Percentiles rank a stretch among this genome's conserved stretches.
Evolutionary conservation across 2,329 filamentous ascomycete genomes (phyloP).

Genomic region (Diplodia sapinea): DNA sequence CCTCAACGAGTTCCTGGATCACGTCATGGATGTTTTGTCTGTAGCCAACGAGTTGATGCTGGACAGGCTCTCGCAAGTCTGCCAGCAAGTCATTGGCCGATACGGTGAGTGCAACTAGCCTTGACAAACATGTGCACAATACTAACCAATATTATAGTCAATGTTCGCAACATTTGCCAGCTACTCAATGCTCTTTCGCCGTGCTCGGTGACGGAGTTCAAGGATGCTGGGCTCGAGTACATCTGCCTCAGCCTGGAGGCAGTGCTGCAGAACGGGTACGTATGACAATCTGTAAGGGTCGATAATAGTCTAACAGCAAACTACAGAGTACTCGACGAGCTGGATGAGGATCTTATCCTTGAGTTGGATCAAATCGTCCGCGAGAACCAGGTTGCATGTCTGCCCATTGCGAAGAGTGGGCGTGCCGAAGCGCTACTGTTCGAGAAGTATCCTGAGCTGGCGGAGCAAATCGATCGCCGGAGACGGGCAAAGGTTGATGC

Average conservation of each 20-base stretch:
- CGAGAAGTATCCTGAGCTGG: constrained; percentile 68
- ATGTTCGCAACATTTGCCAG: constrained; percentile 81
- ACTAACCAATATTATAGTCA: constrained; percentile 57
- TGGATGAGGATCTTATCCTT: constrained; percentile 80
- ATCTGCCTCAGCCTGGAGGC: constrained; percentile 89
- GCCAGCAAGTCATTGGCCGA: constrained; percentile 80
- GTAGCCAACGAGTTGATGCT: constrained; percentile 96
- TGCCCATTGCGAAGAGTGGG: constrained; percentile 78
- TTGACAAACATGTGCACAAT: constrained; percentile 38
- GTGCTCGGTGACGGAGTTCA: constrained; percentile 83
- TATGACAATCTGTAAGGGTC: not conserved
- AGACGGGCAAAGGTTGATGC: constrained; percentile 73
- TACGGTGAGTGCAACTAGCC: constrained; percentile 62
- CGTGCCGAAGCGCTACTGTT: constrained; percentile 70
- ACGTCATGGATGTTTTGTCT: constrained; percentile 88
- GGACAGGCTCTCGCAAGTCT: constrained; percentile 85
- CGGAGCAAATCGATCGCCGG: constrained; percentile 71
- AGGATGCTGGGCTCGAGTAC: constrained; percentile 86
- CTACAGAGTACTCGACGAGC: constrained; percentile 72
- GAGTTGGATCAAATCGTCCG: constrained; percentile 83
- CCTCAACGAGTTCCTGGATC: constrained; percentile 82
- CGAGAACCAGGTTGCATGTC: constrained; percentile 78
- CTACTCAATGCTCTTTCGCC: constrained; percentile 86
- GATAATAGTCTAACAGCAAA: constrained; percentile 32
- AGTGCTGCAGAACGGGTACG: constrained; percentile 83